Evolutionary conservation across 768 basidiomycete species (phyloP).

Genomic region (Tylopilus felleus): DNA sequence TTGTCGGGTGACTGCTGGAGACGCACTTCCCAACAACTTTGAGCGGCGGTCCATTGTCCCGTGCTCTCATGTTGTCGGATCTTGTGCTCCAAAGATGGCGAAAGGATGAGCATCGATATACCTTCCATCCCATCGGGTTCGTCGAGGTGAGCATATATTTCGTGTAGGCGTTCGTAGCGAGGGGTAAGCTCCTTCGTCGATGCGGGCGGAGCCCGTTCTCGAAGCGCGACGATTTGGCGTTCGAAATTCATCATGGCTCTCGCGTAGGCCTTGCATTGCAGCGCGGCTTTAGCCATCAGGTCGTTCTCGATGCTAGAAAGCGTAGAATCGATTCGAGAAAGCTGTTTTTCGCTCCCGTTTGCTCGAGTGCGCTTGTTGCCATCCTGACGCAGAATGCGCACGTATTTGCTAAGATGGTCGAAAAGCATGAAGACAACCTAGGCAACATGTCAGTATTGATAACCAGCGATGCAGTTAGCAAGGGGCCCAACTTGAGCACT

Average conservation of each 20-base stretch:
- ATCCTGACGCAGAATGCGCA: slow-evolving; percentile 71
- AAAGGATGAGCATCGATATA: slow-evolving; percentile 80
- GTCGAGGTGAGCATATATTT: slow-evolving; percentile 93
- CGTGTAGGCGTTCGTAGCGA: slow-evolving; percentile 86
- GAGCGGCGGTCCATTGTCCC: slow-evolving; percentile 95
- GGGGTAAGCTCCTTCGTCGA: slow-evolving; percentile 42
- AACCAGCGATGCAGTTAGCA: not conserved
- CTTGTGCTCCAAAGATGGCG: slow-evolving; percentile 90
- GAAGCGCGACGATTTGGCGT: slow-evolving; percentile 62
- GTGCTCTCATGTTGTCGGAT: slow-evolving; percentile 98
- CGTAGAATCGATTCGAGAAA: slow-evolving; percentile 73
- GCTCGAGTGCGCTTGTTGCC: slow-evolving; percentile 46
- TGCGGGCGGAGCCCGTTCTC: slow-evolving; percentile 36
- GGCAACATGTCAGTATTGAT: not conserved
- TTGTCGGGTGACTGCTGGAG: slow-evolving; percentile 90
- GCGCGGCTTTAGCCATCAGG: slow-evolving; percentile 89
- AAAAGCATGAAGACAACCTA: slow-evolving; percentile 92
- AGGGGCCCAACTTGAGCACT: slow-evolving; percentile 79
- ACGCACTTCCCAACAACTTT: slow-evolving; percentile 98
- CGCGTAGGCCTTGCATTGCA: slow-evolving; percentile 92
- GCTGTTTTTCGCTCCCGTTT: slow-evolving; percentile 52
- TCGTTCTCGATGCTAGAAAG: slow-evolving; percentile 80
- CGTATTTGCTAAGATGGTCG: slow-evolving; percentile 92
- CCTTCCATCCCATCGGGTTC: slow-evolving; percentile 99
- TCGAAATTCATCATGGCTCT: slow-evolving; percentile 95